A percentile compares a stretch with the other conserved stretches of the same genome.
These are phyloP conservation scores for Polygonum aviculare DNA, from an alignment of 148 eudicot species.

Conservation along the genomic window DNA sequence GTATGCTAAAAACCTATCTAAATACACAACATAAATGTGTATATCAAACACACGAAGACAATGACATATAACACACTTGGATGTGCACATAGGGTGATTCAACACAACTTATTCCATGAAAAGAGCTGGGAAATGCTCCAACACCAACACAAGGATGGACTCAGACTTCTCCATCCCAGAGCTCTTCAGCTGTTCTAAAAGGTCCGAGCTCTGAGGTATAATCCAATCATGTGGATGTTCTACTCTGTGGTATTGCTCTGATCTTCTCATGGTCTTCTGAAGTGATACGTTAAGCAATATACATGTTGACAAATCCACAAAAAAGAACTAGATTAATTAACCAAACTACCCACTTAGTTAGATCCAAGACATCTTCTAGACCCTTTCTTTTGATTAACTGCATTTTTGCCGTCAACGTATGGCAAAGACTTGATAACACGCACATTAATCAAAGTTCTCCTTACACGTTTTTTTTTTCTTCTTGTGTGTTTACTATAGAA, in stretches of 20 bases:
- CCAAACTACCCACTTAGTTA: background rate
- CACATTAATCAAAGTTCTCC: too few relatives aligned
- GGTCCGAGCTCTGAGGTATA: slow-evolving; percentile 38
- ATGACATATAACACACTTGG: background rate
- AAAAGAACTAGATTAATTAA: background rate
- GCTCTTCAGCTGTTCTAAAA: slow-evolving; percentile 28
- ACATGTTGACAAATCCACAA: background rate
- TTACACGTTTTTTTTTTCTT: too few relatives aligned
- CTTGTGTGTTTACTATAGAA: too few relatives aligned
- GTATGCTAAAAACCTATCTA: too few relatives aligned
- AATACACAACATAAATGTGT: too few relatives aligned
- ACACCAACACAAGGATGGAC: background rate
- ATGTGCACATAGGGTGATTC: background rate
- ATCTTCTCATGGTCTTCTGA: slow-evolving; percentile 29
- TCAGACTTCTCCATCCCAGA: slow-evolving; percentile 45
- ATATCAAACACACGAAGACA: background rate
- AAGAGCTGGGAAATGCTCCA: background rate
- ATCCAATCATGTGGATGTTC: slow-evolving; percentile 28
- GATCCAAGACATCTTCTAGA: too few relatives aligned
- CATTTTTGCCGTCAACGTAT: too few relatives aligned
- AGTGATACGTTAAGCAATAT: slow-evolving; percentile 3
- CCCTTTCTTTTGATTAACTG: too few relatives aligned
- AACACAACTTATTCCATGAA: background rate
- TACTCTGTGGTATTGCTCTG: slow-evolving; percentile 28
- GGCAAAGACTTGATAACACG: too few relatives aligned